These are phyloP conservation scores for Hydrangea macrophylla DNA, from an alignment of 148 eudicot genomes.

Conservation along the genomic window DNA sequence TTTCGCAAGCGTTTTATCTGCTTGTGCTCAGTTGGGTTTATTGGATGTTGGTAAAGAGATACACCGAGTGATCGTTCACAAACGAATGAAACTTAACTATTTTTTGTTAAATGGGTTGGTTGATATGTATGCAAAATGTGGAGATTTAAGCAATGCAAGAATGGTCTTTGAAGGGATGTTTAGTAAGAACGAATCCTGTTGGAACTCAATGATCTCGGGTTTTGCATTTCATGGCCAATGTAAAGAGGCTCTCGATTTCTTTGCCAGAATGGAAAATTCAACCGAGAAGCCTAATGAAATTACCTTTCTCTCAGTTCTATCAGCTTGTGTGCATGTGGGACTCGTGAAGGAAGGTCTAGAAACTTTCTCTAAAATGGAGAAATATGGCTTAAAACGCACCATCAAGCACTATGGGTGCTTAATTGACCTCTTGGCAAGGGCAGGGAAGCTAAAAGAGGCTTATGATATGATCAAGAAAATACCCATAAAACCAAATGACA, in stretches of 20 bases:
- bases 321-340: constrained; percentile 71
- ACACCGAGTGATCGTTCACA: constrained; percentile 33
- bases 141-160: constrained; percentile 54
- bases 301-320: constrained; percentile 57
- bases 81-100: constrained; percentile 35
- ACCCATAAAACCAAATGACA: constrained; percentile 55
- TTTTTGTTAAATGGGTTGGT: constrained; percentile 57
- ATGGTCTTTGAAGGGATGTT: constrained; percentile 42
- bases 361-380: constrained; percentile 49
- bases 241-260: constrained; percentile 46
- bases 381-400: constrained; percentile 36
- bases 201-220: constrained; percentile 68
- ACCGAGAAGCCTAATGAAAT: constrained; percentile 43
- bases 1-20: constrained; percentile 52
- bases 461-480: constrained; percentile 43
- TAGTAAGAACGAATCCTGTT: constrained; percentile 34
- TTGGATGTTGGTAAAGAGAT: constrained; percentile 53
- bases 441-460: constrained; percentile 58
- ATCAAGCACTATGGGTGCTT: constrained; percentile 68
- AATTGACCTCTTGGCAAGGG: constrained; percentile 63
- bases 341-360: constrained; percentile 51
- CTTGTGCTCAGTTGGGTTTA: constrained; percentile 60
- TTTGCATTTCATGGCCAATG: constrained; percentile 56
- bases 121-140: constrained; percentile 83
- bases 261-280: constrained; percentile 42